A percentile compares a stretch with the other conserved stretches of the same genome.
phyloP scores from a whole-genome alignment of 768 basidiomycete genomes.

The Xerocomus brunneocitrinus region DNA sequence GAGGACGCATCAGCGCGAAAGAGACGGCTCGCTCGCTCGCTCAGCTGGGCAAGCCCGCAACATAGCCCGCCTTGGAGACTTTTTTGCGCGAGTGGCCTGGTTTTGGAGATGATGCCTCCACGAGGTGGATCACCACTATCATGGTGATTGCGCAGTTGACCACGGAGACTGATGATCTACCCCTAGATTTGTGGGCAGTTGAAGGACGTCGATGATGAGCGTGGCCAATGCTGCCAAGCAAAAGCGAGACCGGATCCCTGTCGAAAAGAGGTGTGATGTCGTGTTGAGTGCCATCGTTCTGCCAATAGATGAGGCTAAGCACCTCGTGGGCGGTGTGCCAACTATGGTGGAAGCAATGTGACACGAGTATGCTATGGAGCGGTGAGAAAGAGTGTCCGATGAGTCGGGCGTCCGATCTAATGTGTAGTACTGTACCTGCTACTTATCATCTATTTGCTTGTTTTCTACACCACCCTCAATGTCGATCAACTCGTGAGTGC shows the following conservation, averaged over 20 bases:
- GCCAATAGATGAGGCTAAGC: too few relatives aligned
- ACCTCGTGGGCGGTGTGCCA: too few relatives aligned
- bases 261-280: conserved; percentile 24
- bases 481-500: conserved; percentile 3
- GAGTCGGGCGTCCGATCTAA: too few relatives aligned
- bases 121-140: conserved; percentile 60
- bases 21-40: background rate
- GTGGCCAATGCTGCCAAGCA: conserved; percentile 30
- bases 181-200: conserved; percentile 66
- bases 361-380: too few relatives aligned
- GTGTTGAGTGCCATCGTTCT: background rate
- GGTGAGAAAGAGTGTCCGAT: too few relatives aligned
- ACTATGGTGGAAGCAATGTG: too few relatives aligned
- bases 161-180: background rate
- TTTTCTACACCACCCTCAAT: conserved; percentile 5
- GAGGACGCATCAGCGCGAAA: background rate
- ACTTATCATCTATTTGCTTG: too few relatives aligned
- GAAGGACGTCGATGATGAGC: conserved; percentile 55
- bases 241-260: conserved; percentile 48
- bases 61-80: conserved; percentile 41
- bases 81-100: conserved; percentile 34
- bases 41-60: conserved; percentile 37
- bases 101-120: conserved; percentile 38
- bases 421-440: too few relatives aligned
- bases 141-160: conserved; percentile 52